phyloP scores from a whole-genome alignment of 495 filamentous ascomycete species.

The Daldinia vernicosa region DNA sequence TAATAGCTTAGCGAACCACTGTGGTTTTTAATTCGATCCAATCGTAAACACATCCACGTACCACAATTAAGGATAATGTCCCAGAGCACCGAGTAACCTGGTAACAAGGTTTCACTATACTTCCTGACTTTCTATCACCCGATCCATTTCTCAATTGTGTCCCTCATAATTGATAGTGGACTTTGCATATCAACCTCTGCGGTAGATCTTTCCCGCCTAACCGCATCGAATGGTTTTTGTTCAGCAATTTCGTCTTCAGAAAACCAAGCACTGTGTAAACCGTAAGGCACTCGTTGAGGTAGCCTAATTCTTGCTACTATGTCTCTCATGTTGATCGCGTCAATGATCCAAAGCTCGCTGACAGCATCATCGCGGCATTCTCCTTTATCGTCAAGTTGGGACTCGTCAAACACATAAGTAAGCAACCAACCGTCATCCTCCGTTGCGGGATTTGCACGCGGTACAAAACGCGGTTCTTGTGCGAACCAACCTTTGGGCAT shows the following conservation, averaged over 20 bases:
- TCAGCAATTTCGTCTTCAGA: constrained; percentile 60
- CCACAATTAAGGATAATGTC: neutral
- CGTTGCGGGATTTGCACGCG: constrained; percentile 50
- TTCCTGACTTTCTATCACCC: constrained; percentile 20
- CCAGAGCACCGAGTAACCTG: neutral
- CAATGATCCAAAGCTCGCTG: constrained; percentile 72
- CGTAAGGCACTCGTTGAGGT: constrained; percentile 72
- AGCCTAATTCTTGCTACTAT: constrained; percentile 63
- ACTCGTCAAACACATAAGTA: constrained; percentile 66
- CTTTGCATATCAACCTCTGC: constrained; percentile 28
- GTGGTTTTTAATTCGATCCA: neutral
- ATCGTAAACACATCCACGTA: neutral
- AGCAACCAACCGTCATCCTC: constrained; percentile 69
- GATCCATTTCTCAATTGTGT: constrained; percentile 30
- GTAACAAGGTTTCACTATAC: constrained; percentile 1
- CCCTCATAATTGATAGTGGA: constrained; percentile 28
- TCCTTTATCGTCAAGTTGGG: constrained; percentile 59
- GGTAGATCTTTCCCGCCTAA: constrained; percentile 28
- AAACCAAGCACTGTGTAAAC: constrained; percentile 74
- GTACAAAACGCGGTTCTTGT: constrained; percentile 71
- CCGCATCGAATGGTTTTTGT: constrained; percentile 47
- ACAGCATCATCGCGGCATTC: constrained; percentile 52
- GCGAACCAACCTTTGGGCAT: constrained; percentile 67
- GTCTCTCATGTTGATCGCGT: constrained; percentile 65
- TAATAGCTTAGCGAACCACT: neutral